Evolutionary conservation across 2,329 filamentous ascomycete genomes (phyloP).

Genomic region (Cercospora beticola): DNA sequence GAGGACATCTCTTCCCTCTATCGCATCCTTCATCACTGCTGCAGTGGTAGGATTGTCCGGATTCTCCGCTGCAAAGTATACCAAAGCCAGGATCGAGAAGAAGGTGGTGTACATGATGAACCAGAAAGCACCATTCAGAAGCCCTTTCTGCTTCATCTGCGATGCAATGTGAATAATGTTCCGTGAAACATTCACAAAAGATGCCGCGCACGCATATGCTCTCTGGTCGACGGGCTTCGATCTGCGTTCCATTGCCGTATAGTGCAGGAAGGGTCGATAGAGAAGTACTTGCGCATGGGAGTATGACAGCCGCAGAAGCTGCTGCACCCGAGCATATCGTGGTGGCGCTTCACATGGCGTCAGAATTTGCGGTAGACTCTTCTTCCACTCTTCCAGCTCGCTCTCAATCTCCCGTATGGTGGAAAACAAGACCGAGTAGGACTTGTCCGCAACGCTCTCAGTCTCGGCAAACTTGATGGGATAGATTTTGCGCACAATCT

Average conservation of each 20-base stretch:
- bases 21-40: conserved; percentile 81
- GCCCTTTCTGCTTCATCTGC: conserved; percentile 71
- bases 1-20: conserved; percentile 80
- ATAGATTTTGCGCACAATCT: conserved; percentile 64
- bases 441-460: conserved; percentile 48
- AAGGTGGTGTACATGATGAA: conserved; percentile 83
- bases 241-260: conserved; percentile 63
- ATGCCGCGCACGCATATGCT: conserved; percentile 72
- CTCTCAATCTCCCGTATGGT: conserved; percentile 64
- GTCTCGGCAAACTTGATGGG: conserved; percentile 55
- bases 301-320: conserved; percentile 75
- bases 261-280: conserved; percentile 81
- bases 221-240: conserved; percentile 65
- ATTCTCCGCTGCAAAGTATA: conserved; percentile 80
- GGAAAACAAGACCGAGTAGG: conserved; percentile 63
- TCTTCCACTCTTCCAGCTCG: conserved; percentile 63
- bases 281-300: conserved; percentile 80
- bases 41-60: conserved; percentile 70
- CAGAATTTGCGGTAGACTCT: conserved; percentile 69
- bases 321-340: conserved; percentile 63
- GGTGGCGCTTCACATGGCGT: conserved; percentile 79
- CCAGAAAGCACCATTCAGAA: conserved; percentile 82
- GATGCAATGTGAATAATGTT: conserved; percentile 79
- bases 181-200: conserved; percentile 64
- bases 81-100: conserved; percentile 74